A percentile compares a stretch with the other conserved stretches of the same genome.
Evolutionary conservation across 352 stramenopile species (phyloP).

Genomic region (Globisporangium barbulae): DNA sequence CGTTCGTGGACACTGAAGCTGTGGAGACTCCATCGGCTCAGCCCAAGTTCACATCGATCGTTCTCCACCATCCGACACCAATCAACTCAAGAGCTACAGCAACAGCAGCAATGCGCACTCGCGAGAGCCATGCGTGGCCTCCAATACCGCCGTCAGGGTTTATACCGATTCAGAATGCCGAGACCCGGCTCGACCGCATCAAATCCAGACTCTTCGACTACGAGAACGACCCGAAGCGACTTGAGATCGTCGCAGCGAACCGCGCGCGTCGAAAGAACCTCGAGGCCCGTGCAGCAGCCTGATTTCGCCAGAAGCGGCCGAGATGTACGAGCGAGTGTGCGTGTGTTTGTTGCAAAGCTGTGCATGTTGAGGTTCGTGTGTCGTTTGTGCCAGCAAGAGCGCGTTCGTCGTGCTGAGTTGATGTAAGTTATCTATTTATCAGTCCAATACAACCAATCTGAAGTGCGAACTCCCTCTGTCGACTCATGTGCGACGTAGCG

Average conservation of each 20-base stretch:
- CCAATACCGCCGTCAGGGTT: conserved; percentile 5
- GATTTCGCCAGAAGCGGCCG: neutral
- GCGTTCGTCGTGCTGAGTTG: conserved; percentile 3
- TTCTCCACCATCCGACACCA: neutral
- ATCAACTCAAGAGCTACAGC: conserved; percentile 7
- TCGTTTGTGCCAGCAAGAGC: neutral
- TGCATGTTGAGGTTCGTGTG: neutral
- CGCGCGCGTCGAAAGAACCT: conserved; percentile 17
- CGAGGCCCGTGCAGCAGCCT: neutral
- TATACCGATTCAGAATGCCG: neutral
- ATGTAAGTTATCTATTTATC: conserved; percentile 18
- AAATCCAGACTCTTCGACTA: conserved; percentile 20
- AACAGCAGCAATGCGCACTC: neutral
- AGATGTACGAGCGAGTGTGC: neutral
- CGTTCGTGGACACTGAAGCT: neutral
- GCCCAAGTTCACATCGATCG: conserved; percentile 1
- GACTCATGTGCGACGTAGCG: neutral
- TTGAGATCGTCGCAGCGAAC: conserved; percentile 20
- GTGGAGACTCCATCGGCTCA: neutral
- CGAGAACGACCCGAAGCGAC: conserved; percentile 20
- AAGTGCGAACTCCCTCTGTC: neutral
- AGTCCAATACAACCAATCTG: neutral
- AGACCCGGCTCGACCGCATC: conserved; percentile 14
- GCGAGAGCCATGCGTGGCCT: conserved; percentile 4
- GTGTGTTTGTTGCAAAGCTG: neutral